phyloP scores from a whole-genome alignment of 2,329 filamentous ascomycete species.

The Pseudopithomyces chartarum region DNA sequence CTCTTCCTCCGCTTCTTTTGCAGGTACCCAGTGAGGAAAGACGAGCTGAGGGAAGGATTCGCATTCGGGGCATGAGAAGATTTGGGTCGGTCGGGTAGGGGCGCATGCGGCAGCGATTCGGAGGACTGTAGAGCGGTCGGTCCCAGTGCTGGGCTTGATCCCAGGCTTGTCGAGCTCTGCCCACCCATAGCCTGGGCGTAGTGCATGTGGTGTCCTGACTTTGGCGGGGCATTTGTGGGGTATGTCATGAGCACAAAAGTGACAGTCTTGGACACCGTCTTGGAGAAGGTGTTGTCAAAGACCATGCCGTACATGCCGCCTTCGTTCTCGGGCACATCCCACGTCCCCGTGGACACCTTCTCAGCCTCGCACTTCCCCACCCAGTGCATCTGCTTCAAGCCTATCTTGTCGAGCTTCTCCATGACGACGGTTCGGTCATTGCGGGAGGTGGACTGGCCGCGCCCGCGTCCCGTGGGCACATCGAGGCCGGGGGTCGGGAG shows the following conservation, averaged over 20 bases:
- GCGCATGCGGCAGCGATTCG: slow-evolving; percentile 52
- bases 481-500: slow-evolving; percentile 51
- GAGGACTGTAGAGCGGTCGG: slow-evolving; percentile 53
- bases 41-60: slow-evolving; percentile 37
- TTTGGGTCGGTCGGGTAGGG: slow-evolving; percentile 46
- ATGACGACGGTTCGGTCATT: slow-evolving; percentile 74
- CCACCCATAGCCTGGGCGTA: slow-evolving; percentile 61
- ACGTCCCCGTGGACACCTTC: slow-evolving; percentile 88
- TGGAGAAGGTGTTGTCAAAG: slow-evolving; percentile 99
- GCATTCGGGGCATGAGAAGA: slow-evolving; percentile 38
- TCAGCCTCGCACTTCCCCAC: slow-evolving; percentile 95
- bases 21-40: slow-evolving; percentile 81
- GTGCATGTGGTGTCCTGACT: slow-evolving; percentile 72
- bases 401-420: slow-evolving; percentile 66
- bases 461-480: slow-evolving; percentile 64
- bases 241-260: slow-evolving; percentile 96
- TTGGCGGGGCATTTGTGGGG: slow-evolving; percentile 78
- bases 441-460: slow-evolving; percentile 58
- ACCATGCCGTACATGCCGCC: slow-evolving; percentile 95
- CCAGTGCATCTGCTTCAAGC: slow-evolving; percentile 72
- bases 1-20: slow-evolving; percentile 91
- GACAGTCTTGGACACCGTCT: slow-evolving; percentile 85
- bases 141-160: slow-evolving; percentile 48
- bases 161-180: slow-evolving; percentile 44
- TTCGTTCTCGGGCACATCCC: slow-evolving; percentile 74